phyloP scores from a whole-genome alignment of 2,329 filamentous ascomycete species.

The Colletotrichum trifolii region DNA sequence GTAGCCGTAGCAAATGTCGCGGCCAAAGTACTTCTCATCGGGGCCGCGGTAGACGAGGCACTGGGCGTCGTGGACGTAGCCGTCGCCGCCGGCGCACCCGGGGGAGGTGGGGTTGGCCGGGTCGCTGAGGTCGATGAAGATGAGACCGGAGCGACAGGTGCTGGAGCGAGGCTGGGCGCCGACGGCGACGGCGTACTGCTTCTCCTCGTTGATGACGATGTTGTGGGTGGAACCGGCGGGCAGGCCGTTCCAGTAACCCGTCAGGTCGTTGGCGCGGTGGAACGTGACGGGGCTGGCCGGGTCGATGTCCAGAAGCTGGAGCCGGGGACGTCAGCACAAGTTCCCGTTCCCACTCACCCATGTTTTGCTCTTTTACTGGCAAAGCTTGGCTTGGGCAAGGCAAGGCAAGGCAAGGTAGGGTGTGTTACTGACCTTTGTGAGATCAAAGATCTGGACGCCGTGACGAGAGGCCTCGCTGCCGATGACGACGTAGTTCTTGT shows the following conservation, averaged over 20 bases:
- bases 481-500: slow-evolving; percentile 47
- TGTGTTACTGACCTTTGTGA: slow-evolving; percentile 52
- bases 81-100: slow-evolving; percentile 56
- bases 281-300: slow-evolving; percentile 50
- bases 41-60: slow-evolving; percentile 63
- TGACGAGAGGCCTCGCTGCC: slow-evolving; percentile 57
- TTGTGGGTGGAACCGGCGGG: slow-evolving; percentile 56
- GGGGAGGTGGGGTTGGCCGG: slow-evolving; percentile 60
- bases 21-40: slow-evolving; percentile 54
- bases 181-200: slow-evolving; percentile 55
- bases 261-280: slow-evolving; percentile 44
- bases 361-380: slow-evolving; percentile 38
- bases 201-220: slow-evolving; percentile 59
- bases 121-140: slow-evolving; percentile 65
- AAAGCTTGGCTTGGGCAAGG: too few species aligned
- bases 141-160: slow-evolving; percentile 59
- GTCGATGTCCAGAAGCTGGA: slow-evolving; percentile 56
- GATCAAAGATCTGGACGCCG: slow-evolving; percentile 70
- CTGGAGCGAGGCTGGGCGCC: slow-evolving; percentile 49
- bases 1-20: slow-evolving; percentile 64
- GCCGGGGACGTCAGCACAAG: neutral
- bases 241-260: slow-evolving; percentile 45
- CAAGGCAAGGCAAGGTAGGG: slow-evolving; percentile 19
- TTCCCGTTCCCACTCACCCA: slow-evolving; percentile 40
- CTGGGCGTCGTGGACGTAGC: slow-evolving; percentile 63